Evolutionary conservation across 495 filamentous ascomycete species (phyloP), one percentile per base, ranked within the genome.

Genomic region (Lasiosphaeris hirsuta): DNA sequence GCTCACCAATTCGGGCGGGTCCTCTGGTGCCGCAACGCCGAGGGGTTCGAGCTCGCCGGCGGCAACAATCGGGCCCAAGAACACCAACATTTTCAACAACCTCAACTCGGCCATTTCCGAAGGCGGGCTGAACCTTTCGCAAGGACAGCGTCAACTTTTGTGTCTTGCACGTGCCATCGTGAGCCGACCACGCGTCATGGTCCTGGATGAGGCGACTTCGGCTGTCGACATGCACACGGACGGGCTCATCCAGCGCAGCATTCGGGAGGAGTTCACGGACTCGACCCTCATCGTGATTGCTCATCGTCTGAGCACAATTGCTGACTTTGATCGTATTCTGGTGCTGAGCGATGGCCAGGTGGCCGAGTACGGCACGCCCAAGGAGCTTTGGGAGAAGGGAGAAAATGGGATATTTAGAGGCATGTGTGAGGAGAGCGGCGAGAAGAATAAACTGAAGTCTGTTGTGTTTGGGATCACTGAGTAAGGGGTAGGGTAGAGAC

Each of bases 151-250:
- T 5, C 92, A 96, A 65, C 88, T 96, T 0, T 81, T 96, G 10
- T 94, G 90, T 62, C 84, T 96, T 1, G 91, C 92, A 0, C 86
- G 92, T 6, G 91, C 92, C 37, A 93, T 96, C 63, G 85, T 95
- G 34, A 76, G 84, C 4, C 80, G 84, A 0, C 89, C 90, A 10
- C 88, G 88, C 63, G 86, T 96, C 57, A 87, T 96, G 81, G 84
- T 96, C 8, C 79, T 96, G 9, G 92, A 96, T 65, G 92, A 96
- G 72, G 92, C 92, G 0, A 96, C 92, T 0, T 88, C 84, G 4
- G 89, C 92, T 3, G 90, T 96, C 4, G 92, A 96, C 69, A 91
- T 90, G 86, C 81, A 85, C 38, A 94, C 89, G 0, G 92, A 96
- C 68, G 75, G 81, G 6, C 73, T 92, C 13, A 94, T 96, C 60